Conservation (phyloP, 1,139 yeast genomes). For the Lodderomyces parapsilosis region DNA sequence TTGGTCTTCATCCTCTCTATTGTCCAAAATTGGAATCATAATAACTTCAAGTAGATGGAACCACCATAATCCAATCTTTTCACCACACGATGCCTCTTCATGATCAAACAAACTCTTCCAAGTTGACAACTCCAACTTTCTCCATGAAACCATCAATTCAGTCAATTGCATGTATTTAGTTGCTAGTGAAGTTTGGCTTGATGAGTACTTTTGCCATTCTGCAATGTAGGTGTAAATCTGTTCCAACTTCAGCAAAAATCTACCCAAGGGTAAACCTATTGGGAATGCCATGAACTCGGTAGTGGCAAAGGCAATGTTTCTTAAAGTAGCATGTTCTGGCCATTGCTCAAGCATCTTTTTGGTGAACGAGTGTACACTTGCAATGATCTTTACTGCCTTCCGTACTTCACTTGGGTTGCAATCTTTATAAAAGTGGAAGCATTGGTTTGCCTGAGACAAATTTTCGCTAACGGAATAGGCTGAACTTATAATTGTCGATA, state of each 20-base stretch:
- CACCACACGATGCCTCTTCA: conserved; percentile 58
- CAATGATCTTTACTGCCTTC: conserved; percentile 53
- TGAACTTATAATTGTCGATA: conserved; percentile 44
- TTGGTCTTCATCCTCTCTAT: conserved; percentile 21
- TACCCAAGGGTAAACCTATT: conserved; percentile 69
- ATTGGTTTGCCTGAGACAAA: conserved; percentile 19
- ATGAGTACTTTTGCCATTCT: conserved; percentile 95
- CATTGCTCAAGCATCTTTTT: conserved; percentile 60
- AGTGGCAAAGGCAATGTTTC: conserved; percentile 63
- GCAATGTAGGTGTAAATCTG: conserved; percentile 77
- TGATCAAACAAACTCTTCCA: conserved; percentile 76
- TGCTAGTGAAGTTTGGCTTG: conserved; percentile 67
- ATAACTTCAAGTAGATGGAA: conserved; percentile 81
- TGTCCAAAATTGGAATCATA: conserved; percentile 42
- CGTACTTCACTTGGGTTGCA: conserved; percentile 60
- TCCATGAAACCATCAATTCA: conserved; percentile 79
- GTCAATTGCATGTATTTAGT: conserved; percentile 59
- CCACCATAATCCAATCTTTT: conserved; percentile 81
- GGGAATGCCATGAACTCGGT: conserved; percentile 66
- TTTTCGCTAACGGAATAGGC: conserved; percentile 29
- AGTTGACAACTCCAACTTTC: conserved; percentile 78
- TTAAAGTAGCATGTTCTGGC: conserved; percentile 95
- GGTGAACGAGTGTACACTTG: conserved; percentile 47
- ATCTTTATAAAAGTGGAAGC: conserved; percentile 69
- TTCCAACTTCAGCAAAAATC: conserved; percentile 78